These are phyloP conservation scores for Colletotrichum incanum DNA, from an alignment of 2,329 filamentous ascomycete species.

Conservation along the genomic window DNA sequence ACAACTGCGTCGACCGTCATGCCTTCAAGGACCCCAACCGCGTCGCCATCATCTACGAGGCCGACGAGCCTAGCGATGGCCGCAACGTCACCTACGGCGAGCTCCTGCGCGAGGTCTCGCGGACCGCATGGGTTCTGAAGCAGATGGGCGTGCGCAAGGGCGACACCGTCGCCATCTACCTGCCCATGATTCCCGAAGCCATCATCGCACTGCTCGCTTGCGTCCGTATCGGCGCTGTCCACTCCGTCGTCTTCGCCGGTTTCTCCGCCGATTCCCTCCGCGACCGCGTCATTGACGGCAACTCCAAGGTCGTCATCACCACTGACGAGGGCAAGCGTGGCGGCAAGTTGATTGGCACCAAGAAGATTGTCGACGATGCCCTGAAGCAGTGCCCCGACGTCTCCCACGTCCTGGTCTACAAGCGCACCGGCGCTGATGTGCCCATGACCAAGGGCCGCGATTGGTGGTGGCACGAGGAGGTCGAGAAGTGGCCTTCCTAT, in stretches of 20 bases:
- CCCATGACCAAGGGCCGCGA: slow-evolving; percentile 93
- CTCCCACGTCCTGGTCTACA: slow-evolving; percentile 88
- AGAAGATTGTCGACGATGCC: slow-evolving; percentile 99
- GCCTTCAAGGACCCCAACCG: slow-evolving; percentile 95
- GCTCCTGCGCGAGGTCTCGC: slow-evolving; percentile 92
- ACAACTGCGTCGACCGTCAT: slow-evolving; percentile 97
- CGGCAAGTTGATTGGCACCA: slow-evolving; percentile 96
- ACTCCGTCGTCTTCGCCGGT: slow-evolving; percentile 97
- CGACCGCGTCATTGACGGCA: slow-evolving; percentile 92
- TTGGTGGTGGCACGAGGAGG: slow-evolving; percentile 98
- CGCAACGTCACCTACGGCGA: slow-evolving; percentile 94
- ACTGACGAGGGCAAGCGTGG: slow-evolving; percentile 98
- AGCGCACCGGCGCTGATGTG: slow-evolving; percentile 93
- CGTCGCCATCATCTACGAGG: slow-evolving; percentile 98
- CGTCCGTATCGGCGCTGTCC: slow-evolving; percentile 91
- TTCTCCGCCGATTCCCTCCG: slow-evolving; percentile 97
- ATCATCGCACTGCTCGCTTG: slow-evolving; percentile 93
- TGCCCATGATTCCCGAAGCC: slow-evolving; percentile 99
- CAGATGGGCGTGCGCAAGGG: slow-evolving; percentile 97
- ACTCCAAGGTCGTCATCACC: slow-evolving; percentile 95
- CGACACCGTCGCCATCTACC: slow-evolving; percentile 96
- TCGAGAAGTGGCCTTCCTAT: slow-evolving; percentile 96
- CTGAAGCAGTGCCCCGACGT: slow-evolving; percentile 96
- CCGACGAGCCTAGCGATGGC: slow-evolving; percentile 89
- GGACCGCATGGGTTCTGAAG: slow-evolving; percentile 89